Conservation (phyloP, 2,329 filamentous ascomycete genomes). For the Mariannaea elegans region DNA sequence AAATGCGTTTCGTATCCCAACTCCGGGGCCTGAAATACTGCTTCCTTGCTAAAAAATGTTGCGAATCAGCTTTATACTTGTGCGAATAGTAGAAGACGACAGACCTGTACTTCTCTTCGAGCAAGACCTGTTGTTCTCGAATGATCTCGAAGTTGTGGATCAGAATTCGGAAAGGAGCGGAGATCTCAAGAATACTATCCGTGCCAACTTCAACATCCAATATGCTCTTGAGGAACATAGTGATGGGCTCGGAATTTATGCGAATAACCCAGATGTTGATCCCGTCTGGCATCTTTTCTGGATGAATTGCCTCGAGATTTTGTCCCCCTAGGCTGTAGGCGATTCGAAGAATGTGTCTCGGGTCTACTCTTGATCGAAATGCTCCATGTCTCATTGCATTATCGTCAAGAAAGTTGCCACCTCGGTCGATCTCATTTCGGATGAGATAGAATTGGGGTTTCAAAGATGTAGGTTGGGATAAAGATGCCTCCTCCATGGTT, state of each 20-base stretch:
- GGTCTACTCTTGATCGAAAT: no score
- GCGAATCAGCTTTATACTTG: no score
- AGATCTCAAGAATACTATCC: not conserved
- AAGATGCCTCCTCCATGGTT: no score
- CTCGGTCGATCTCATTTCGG: no score
- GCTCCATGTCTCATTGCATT: no score
- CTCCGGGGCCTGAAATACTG: not conserved
- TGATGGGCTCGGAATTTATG: not conserved
- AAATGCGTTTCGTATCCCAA: not conserved
- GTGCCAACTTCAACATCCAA: not conserved
- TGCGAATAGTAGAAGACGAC: not conserved
- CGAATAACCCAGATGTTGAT: not conserved
- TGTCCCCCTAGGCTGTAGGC: not conserved
- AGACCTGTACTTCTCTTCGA: not conserved
- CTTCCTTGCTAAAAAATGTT: not conserved
- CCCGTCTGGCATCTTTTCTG: not conserved
- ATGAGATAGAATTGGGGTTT: no score
- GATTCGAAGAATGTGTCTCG: not conserved
- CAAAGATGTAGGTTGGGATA: no score
- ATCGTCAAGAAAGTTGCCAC: no score
- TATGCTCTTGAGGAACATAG: not conserved
- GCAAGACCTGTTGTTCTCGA: not conserved
- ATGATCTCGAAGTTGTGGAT: not conserved
- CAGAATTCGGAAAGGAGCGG: not conserved
- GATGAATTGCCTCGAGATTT: not conserved